Base-by-base conservation (phyloP, 768 basidiomycete species). In the Solioccasus polychromus region DNA sequence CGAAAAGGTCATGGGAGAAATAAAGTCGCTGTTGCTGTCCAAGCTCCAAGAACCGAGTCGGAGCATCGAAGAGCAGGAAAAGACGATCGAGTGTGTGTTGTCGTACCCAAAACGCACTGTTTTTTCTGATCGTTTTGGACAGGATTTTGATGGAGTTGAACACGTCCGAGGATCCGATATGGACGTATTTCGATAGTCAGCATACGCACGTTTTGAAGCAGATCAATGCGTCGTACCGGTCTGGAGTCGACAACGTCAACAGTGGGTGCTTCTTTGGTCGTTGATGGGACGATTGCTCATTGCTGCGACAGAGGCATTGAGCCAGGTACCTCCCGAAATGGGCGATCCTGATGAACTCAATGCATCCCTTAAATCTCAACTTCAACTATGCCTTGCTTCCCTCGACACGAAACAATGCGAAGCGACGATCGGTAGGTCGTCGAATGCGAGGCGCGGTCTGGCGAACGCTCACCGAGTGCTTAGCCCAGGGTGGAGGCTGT, bases 111-210 rank as follows among this genome's bases (percentile, higher is more conserved):
- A 12, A n/a, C n/a, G n/a, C n/a, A n/a, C 39, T 26, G 10, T 40
- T 31, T n/a, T 38, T 29, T 25, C 45, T 63, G 35, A 57, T 39
- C 50, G 19, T 35, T 14, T 1, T n/a, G n/a, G 29, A 0, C 53
- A 98, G 95, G 58, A 86, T 97, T 39, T 68, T 98, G 25, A 71
- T 93, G 39, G 95, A 99, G 52, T 68, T 99, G 45, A 89, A 88
- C 56, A 75, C 81, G 2, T 75, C 81, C 10, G 92, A 95, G 47
- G 95, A 99, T 59, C 91, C 94, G 0, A 79, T 92, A 35, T 99
- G 95, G 96, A 82, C 85, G 8, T 99, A 89, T 66, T 89, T 99
- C 55, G 96, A 98, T 55, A 83, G 83, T 45, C 94, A 98, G 53
- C 92, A 98, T 61, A 78, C 81, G 34, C 79, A 91, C 58, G 91